These are phyloP conservation scores for Rosa hybrid DNA, from an alignment of 331 rosid species.

Conservation along the genomic window DNA sequence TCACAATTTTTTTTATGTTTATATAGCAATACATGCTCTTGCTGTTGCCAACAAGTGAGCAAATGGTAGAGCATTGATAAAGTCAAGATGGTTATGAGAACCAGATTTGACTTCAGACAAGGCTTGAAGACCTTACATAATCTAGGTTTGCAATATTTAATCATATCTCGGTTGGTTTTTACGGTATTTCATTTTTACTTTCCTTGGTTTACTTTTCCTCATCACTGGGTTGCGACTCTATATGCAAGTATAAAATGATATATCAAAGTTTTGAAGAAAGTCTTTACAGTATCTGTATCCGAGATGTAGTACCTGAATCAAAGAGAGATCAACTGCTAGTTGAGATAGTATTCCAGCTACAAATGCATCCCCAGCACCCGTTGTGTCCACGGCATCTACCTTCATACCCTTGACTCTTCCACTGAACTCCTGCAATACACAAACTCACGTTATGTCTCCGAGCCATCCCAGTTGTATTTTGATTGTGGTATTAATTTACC, in stretches of 20 bases:
- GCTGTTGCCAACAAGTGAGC: not conserved
- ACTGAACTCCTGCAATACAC: conserved; percentile 60
- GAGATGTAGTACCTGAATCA: conserved; percentile 62
- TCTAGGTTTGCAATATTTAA: not conserved
- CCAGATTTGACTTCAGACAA: not conserved
- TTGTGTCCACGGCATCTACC: conserved; percentile 90
- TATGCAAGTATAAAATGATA: not conserved
- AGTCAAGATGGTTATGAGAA: not conserved
- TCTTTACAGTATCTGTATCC: not conserved
- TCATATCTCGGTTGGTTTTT: not conserved
- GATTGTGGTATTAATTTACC: not conserved
- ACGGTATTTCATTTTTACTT: not conserved
- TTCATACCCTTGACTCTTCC: conserved; percentile 81
- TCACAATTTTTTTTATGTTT: too few relatives aligned
- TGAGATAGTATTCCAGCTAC: conserved; percentile 95
- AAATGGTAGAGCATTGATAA: not conserved
- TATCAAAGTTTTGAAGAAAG: not conserved
- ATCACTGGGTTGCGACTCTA: not conserved
- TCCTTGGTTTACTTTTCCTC: not conserved
- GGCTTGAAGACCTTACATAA: not conserved
- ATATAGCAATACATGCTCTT: not conserved
- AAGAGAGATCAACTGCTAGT: conserved; percentile 70
- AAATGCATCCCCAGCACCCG: conserved; percentile 99
- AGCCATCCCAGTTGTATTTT: not conserved
- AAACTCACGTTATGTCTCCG: not conserved